Base-by-base conservation (phyloP, 257 asterid species). In the Solanum paucissectum region DNA sequence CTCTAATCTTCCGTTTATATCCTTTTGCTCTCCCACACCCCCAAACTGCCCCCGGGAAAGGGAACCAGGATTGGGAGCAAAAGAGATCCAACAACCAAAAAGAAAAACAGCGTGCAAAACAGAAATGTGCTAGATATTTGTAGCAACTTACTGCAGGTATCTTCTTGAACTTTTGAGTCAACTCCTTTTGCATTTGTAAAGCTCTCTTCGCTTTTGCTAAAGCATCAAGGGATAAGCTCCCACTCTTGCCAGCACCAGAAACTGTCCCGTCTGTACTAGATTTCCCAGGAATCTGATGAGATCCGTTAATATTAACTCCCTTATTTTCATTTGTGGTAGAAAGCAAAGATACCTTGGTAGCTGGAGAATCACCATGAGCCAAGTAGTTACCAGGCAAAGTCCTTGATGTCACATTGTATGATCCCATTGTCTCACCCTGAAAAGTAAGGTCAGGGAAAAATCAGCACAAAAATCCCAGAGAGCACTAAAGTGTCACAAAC, bases 251-350 rank as follows among this genome's bases (percentile, higher is more conserved):
- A 83, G 93, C 95, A 92, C 92, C 94, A 87, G 98, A 88, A 93
- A 94, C 90, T 89, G 94, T 91, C 94, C 95, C 96, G 94, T 95
- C 99, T 95, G 99, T 95, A 97, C 99, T 95, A 90, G 95, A 95
- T 94, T 95, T 95, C 98, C 98, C 99, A 97, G 98, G 96, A 97
- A 93, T 98, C 98, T 93, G 99, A 95, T 97, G 96, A 97, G 95
- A 95, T 94, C 99, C 92, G 98, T 90, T 97, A 95, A 83, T 92
- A 95, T 94, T 95, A 97, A 94, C 97, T 95, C 98, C 98, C 98
- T 94, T 95, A 95, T 94, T 95, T 95, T 97, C 79, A 98, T 94
- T 95, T 73, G 82, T 94, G 93, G 97, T 94, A 89, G 95, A 92
- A 94, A 94, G 94, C 83, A 98, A 94, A 93, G 98, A 94, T 95